phyloP scores from a whole-genome alignment of 768 basidiomycete genomes.

The Pluteus cervinus region DNA sequence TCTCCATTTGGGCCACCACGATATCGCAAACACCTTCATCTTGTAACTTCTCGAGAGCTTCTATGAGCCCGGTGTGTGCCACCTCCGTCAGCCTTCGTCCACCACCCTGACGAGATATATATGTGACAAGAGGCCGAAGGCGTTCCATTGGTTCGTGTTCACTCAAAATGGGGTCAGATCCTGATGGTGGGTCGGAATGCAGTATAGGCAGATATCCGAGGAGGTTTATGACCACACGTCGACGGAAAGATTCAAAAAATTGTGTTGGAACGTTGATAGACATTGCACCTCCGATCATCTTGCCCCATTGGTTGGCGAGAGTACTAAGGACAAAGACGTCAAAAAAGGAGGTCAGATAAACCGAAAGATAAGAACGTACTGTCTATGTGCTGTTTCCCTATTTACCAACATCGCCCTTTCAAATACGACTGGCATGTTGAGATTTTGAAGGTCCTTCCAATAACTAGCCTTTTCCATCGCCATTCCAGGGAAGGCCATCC shows the following conservation, averaged over 20 bases:
- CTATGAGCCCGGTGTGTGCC: slow-evolving; percentile 15
- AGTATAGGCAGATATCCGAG: slow-evolving; percentile 22
- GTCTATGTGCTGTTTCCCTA: slow-evolving; percentile 53
- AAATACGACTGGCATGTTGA: slow-evolving; percentile 50
- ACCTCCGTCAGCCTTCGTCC: slow-evolving; percentile 13
- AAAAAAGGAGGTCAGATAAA: not conserved
- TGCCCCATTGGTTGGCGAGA: slow-evolving; percentile 18
- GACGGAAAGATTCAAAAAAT: slow-evolving; percentile 29
- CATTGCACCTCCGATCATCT: slow-evolving; percentile 32
- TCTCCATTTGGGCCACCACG: slow-evolving; percentile 16
- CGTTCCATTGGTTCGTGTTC: not conserved
- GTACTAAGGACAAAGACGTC: slow-evolving; percentile 20
- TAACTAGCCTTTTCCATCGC: slow-evolving; percentile 52
- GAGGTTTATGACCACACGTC: slow-evolving; percentile 19
- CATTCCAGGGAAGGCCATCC: slow-evolving; percentile 57
- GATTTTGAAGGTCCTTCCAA: slow-evolving; percentile 51
- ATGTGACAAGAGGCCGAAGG: slow-evolving; percentile 5
- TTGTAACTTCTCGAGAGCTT: slow-evolving; percentile 16
- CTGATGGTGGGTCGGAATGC: not conserved
- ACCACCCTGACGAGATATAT: slow-evolving; percentile 2
- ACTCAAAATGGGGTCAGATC: not conserved
- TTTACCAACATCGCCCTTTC: slow-evolving; percentile 55
- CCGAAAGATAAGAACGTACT: slow-evolving; percentile 17
- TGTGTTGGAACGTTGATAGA: slow-evolving; percentile 16
- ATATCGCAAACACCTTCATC: slow-evolving; percentile 16